These are phyloP conservation scores for Fomitopsis serialis DNA, from an alignment of 768 basidiomycete genomes.

Conservation along the genomic window DNA sequence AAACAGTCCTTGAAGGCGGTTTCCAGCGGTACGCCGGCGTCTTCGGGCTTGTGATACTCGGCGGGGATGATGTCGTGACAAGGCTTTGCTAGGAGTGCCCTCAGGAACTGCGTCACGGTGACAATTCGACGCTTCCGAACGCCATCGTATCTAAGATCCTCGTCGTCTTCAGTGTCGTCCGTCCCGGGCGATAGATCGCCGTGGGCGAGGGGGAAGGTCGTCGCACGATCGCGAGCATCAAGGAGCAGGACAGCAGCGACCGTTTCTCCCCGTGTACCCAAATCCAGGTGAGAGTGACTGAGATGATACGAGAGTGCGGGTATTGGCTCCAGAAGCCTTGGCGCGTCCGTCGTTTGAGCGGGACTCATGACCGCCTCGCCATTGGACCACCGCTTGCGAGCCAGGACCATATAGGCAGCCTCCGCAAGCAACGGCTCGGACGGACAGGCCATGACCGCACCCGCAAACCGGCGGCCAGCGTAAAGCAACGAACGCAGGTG, in stretches of 20 bases:
- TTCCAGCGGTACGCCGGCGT: slow-evolving; percentile 1
- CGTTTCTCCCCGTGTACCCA: slow-evolving; percentile 22
- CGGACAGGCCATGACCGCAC: slow-evolving; percentile 16
- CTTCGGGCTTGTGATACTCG: not conserved
- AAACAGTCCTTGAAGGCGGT: slow-evolving; percentile 14
- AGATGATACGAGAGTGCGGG: not conserved
- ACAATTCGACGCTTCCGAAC: slow-evolving; percentile 1
- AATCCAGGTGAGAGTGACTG: slow-evolving; percentile 10
- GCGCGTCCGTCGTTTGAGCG: not conserved
- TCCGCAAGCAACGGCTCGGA: slow-evolving; percentile 27
- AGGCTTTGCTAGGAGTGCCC: slow-evolving; percentile 6
- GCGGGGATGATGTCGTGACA: no score
- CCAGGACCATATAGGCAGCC: slow-evolving; percentile 19
- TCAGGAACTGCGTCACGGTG: slow-evolving; percentile 8
- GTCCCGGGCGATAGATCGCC: not conserved
- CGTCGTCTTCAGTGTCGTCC: not conserved
- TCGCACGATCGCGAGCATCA: slow-evolving; percentile 20
- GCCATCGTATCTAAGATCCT: not conserved
- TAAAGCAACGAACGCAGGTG: slow-evolving; percentile 27
- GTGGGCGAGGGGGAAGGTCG: not conserved
- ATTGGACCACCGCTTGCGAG: not conserved
- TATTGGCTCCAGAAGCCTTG: no score
- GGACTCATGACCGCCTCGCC: not conserved
- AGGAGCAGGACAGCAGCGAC: slow-evolving; percentile 14
- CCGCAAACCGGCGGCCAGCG: slow-evolving; percentile 12